phyloP scores from a whole-genome alignment of 140 eudicot species.

The Cichorium intybus region DNA sequence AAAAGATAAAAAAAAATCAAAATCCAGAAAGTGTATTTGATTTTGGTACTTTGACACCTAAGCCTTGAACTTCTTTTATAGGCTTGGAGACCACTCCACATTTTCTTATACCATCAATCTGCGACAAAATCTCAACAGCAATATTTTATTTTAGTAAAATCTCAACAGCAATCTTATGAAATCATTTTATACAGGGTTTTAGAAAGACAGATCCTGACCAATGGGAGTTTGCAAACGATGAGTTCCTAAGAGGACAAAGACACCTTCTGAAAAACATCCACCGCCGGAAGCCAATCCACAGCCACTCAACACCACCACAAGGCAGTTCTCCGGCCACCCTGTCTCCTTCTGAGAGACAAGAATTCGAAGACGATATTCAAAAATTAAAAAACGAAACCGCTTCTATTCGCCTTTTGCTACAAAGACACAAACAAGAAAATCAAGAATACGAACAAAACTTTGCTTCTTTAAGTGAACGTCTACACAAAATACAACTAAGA shows the following conservation, averaged over 20 bases:
- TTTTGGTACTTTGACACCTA: no score
- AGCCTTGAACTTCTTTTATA: no score
- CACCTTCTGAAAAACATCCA: conserved; percentile 74
- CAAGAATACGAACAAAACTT: conserved; percentile 46
- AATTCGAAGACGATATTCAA: conserved; percentile 54
- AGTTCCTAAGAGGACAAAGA: conserved; percentile 64
- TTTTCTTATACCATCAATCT: no score
- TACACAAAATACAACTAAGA: conserved; percentile 41
- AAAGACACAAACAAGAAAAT: conserved; percentile 46
- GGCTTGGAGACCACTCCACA: no score
- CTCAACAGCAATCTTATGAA: not conserved
- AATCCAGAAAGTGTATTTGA: no score
- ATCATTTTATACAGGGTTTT: conserved; percentile 52
- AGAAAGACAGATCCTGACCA: conserved; percentile 80
- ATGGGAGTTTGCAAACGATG: conserved; percentile 92
- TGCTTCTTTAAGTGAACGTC: conserved; percentile 38
- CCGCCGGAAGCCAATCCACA: conserved; percentile 83
- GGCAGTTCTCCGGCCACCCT: conserved; percentile 33
- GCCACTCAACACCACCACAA: conserved; percentile 61
- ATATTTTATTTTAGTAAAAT: no score
- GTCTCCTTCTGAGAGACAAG: conserved; percentile 58
- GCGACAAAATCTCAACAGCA: no score
- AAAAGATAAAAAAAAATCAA: no score
- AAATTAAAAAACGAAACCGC: conserved; percentile 51
- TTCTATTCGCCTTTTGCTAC: conserved; percentile 55